Conservation (phyloP, 495 filamentous ascomycete species). For the Neurospora tetrasperma region DNA sequence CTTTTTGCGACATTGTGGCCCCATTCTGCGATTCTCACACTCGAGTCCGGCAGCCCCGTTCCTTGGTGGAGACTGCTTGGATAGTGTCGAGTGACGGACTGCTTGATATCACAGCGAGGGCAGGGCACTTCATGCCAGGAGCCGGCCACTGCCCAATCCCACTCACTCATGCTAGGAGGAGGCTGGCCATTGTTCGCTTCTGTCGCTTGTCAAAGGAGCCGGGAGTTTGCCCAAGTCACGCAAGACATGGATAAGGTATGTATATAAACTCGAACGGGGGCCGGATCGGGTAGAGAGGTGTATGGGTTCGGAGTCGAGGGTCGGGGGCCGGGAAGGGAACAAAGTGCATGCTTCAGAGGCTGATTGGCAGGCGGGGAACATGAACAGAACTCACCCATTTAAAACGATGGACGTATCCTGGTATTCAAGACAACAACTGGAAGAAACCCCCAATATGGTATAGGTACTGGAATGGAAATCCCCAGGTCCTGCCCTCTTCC, state of each 20-base stretch:
- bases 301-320: not conserved
- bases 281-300: not conserved
- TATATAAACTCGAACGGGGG: not conserved
- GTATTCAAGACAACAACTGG: not conserved
- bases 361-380: not conserved
- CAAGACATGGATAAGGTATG: not conserved
- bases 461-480: not conserved
- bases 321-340: not conserved
- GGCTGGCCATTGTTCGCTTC: not conserved
- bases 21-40: not conserved
- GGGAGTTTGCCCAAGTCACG: not conserved
- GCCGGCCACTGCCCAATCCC: not conserved
- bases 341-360: not conserved
- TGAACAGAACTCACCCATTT: not conserved
- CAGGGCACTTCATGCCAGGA: not conserved
- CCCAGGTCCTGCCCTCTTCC: not conserved
- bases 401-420: not conserved
- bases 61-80: not conserved
- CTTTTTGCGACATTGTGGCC: slow-evolving; percentile 1
- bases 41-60: not conserved
- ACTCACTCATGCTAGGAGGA: not conserved
- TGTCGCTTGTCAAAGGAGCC: not conserved
- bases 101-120: not conserved
- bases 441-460: not conserved
- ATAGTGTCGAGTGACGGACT: not conserved